phyloP scores from a whole-genome alignment of 371 early-diverging fungal genomes.

The Mucor lusitanicus region DNA sequence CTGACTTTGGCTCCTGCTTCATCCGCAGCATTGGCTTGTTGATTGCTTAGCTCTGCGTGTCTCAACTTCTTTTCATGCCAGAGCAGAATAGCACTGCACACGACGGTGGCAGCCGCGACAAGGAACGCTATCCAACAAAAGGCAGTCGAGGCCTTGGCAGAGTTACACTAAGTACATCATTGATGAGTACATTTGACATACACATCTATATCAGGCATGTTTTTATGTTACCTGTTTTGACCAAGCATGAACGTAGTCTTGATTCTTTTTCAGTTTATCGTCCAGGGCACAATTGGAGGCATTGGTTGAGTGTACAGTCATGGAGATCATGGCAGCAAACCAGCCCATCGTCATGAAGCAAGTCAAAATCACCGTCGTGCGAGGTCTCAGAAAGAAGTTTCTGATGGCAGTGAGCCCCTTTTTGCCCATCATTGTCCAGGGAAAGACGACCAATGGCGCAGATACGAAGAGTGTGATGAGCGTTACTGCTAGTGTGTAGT shows the following conservation, averaged over 20 bases:
- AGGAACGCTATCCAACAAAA: constrained; percentile 23
- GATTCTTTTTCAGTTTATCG: constrained; percentile 14
- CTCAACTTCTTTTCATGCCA: constrained; percentile 30
- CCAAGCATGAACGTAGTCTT: constrained; percentile 33
- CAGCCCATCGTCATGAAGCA: constrained; percentile 38
- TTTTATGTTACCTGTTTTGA: constrained; percentile 36
- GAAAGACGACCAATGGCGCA: constrained; percentile 28
- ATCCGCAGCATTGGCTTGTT: not conserved
- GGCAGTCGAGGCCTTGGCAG: constrained; percentile 23
- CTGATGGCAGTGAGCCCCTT: constrained; percentile 7
- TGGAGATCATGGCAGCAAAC: constrained; percentile 43
- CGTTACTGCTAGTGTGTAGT: constrained; percentile 34
- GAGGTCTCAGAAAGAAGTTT: constrained; percentile 42
- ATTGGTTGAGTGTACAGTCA: constrained; percentile 38
- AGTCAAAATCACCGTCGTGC: constrained; percentile 41
- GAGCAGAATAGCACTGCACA: constrained; percentile 17
- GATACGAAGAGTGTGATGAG: constrained; percentile 32
- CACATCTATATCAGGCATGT: not conserved
- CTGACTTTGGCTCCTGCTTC: not conserved
- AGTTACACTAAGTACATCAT: constrained; percentile 25
- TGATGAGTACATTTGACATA: not conserved
- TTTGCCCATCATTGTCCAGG: constrained; percentile 19
- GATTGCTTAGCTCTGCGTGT: not conserved
- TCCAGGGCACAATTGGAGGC: constrained; percentile 29
- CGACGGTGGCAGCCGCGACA: constrained; percentile 12